Percentiles rank a stretch among this genome's conserved stretches.
Conservation (phyloP, 2,329 filamentous ascomycete species). For the Aspergillus chevalieri region DNA sequence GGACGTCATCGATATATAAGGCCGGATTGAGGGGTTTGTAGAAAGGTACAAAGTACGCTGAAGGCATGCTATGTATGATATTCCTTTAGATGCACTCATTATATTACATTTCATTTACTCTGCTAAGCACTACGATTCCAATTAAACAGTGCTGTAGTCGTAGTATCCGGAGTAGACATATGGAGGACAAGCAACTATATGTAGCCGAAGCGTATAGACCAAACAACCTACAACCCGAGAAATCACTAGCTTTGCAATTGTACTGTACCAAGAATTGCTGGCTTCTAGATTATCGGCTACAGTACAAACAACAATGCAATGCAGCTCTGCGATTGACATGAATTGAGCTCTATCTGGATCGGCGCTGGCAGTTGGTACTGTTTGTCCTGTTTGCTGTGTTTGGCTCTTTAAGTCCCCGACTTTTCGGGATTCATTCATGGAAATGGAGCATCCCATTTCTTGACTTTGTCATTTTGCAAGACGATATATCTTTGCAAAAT, state of each 20-base stretch:
- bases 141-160: no score
- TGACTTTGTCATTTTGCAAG: not conserved
- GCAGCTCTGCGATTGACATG: not conserved
- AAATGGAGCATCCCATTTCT: not conserved
- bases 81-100: not conserved
- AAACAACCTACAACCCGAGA: no score
- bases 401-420: constrained; percentile 14
- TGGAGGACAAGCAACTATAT: no score
- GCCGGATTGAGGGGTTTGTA: not conserved
- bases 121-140: no score
- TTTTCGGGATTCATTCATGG: constrained; percentile 3
- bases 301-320: not conserved
- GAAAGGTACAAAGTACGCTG: not conserved
- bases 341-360: not conserved
- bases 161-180: no score
- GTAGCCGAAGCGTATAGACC: no score
- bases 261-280: not conserved
- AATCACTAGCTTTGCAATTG: not conserved
- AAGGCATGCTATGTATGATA: not conserved
- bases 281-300: not conserved
- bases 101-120: not conserved
- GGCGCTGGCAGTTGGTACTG: constrained; percentile 15
- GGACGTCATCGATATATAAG: constrained; percentile 9
- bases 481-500: constrained; percentile 15
- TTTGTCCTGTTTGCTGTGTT: constrained; percentile 16